Base-by-base conservation (phyloP, 495 filamentous ascomycete species). In the Neurospora sp. region DNA sequence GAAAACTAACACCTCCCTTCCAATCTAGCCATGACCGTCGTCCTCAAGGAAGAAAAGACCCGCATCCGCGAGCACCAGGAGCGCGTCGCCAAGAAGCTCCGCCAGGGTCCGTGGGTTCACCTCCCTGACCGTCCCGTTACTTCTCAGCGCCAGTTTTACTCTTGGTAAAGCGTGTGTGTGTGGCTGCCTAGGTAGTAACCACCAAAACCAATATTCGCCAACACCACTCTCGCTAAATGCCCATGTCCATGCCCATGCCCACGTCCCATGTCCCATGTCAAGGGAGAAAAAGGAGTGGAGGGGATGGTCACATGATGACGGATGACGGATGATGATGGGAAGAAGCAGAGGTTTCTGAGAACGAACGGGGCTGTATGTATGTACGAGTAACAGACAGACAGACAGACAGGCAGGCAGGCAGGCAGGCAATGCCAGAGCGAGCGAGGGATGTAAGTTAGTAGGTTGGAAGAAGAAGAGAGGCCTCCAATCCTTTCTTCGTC, bases 41-140 rank as follows among this genome's bases (percentile, higher is more conserved):
- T 97, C 6, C 83, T 99, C 79, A 99, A 99, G 85, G 96, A 98
- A 79, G 93, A 98, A 81, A 90, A 90, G 80, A 98, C 96, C 1
- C 85, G 93, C 39, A 89, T 97, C 70, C 88, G 96, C 39, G 86
- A 92, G 77, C 90, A 90, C 79, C 82, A 92, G 73, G 94, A 97
- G 78, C 86, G 90, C 73, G 87, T 93, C 78, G 89, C 89, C 77
- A 92, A 92, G 81, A 82, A 89, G 79, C 84, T 88, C 59, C 89
- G 89, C 77, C 85, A 90, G 74, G 90, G 91, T 72, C 89, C 94
- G 21, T 97, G 94, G 94, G 87, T 91, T 31, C 92, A 92, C 77
- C 83, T 98, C 38, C 96, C 95, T 4, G 92, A 97, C 81, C 85
- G 91, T 40, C 90, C 91, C 0, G 83, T 95, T 34, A 89, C 88